These are phyloP conservation scores for Cladosporium oxysporum DNA, from an alignment of 2,329 filamentous ascomycete genomes.

Conservation along the genomic window DNA sequence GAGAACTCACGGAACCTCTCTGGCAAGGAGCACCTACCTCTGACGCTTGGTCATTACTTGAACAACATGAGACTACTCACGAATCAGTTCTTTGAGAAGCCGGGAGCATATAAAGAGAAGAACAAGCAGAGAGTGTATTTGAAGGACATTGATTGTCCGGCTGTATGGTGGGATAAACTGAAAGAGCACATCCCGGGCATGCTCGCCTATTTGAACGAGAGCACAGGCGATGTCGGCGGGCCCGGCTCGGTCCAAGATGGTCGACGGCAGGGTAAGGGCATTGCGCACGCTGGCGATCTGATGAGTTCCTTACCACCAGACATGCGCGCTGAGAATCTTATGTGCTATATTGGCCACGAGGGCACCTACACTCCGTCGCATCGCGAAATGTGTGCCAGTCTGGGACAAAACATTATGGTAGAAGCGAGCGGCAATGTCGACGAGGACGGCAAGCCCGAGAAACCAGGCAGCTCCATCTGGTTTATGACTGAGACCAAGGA, in stretches of 20 bases:
- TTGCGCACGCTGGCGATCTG: conserved; percentile 79
- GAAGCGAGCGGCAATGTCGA: conserved; percentile 70
- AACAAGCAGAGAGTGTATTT: conserved; percentile 85
- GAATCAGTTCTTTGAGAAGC: conserved; percentile 71
- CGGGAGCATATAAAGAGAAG: conserved; percentile 74
- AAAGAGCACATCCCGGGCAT: conserved; percentile 74
- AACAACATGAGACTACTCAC: conserved; percentile 82
- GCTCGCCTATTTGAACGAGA: conserved; percentile 90
- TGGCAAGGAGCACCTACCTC: conserved; percentile 70
- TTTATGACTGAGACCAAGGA: conserved; percentile 98
- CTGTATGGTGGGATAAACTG: conserved; percentile 80
- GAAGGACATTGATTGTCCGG: conserved; percentile 94
- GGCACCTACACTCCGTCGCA: conserved; percentile 95
- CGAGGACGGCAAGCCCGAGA: conserved; percentile 68
- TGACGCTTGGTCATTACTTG: conserved; percentile 88
- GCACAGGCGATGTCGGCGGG: conserved; percentile 60
- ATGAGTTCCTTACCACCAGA: conserved; percentile 87
- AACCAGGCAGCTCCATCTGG: conserved; percentile 89
- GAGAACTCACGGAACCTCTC: conserved; percentile 83
- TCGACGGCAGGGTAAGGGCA: conserved; percentile 55
- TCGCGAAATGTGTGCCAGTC: conserved; percentile 93
- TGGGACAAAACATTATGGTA: conserved; percentile 98
- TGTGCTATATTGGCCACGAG: conserved; percentile 98
- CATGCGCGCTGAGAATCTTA: conserved; percentile 93
- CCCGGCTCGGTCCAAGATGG: conserved; percentile 56